Conservation (phyloP, 2,329 filamentous ascomycete genomes). For the Colletotrichum euphorbiae region DNA sequence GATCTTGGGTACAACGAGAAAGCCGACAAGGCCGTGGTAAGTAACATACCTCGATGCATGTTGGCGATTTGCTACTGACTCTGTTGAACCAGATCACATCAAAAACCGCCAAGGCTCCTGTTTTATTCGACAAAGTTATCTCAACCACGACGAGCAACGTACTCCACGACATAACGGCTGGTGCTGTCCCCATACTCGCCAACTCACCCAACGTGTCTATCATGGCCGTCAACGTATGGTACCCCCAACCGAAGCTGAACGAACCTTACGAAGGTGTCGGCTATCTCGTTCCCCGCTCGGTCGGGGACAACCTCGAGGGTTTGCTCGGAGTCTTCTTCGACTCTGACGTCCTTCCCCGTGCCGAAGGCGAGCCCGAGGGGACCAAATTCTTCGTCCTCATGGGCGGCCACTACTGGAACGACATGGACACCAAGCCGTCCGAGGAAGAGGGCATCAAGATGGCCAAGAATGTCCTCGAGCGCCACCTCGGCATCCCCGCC, state of each 20-base stretch:
- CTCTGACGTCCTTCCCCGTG: conserved; percentile 65
- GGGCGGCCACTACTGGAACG: conserved; percentile 91
- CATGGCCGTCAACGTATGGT: conserved; percentile 94
- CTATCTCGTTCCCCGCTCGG: conserved; percentile 86
- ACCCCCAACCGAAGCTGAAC: conserved; percentile 71
- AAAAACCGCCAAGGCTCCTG: conserved; percentile 39
- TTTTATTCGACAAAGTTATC: conserved; percentile 68
- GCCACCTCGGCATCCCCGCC: conserved; percentile 77
- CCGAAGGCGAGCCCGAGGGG: conserved; percentile 45
- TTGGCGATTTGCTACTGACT: neutral
- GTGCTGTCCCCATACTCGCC: conserved; percentile 60
- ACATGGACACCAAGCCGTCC: conserved; percentile 78
- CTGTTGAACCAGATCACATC: conserved; percentile 49
- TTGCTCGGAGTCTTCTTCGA: conserved; percentile 95
- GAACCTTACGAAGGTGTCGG: conserved; percentile 79
- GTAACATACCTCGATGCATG: conserved; percentile 17
- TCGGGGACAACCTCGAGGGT: conserved; percentile 82
- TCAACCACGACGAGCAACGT: conserved; percentile 69
- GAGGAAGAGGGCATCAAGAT: conserved; percentile 75
- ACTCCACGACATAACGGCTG: conserved; percentile 53
- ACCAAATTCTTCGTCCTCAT: conserved; percentile 85
- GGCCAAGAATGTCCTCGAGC: conserved; percentile 75
- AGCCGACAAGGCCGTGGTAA: conserved; percentile 56
- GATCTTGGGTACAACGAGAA: conserved; percentile 55
- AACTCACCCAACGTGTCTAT: conserved; percentile 79